Percentiles rank a stretch among this genome's conserved stretches.
Conservation (phyloP, 495 filamentous ascomycete species). For the Neurospora sp. region DNA sequence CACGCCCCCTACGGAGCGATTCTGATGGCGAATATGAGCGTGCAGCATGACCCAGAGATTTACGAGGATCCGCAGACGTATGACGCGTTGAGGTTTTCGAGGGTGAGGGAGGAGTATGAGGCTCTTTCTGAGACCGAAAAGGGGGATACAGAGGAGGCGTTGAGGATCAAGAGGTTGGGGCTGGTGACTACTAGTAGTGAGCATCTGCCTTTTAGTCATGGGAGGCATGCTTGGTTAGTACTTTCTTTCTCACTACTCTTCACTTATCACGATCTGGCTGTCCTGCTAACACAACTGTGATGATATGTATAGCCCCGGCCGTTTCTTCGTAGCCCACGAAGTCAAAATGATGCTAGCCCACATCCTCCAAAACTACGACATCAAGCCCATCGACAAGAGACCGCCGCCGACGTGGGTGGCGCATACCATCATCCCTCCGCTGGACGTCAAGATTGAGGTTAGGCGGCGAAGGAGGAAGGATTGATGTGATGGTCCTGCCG, state of each 20-base stretch:
- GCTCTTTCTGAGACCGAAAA: constrained; percentile 11
- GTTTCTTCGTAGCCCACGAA: constrained; percentile 35
- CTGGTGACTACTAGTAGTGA: constrained; percentile 28
- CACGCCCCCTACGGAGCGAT: constrained; percentile 21
- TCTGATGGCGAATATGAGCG: constrained; percentile 21
- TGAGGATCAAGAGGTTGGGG: constrained; percentile 18
- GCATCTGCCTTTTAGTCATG: constrained; percentile 27
- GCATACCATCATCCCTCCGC: constrained; percentile 18
- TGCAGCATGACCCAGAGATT: constrained; percentile 23
- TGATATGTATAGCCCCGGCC: constrained; percentile 21
- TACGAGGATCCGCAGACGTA: constrained; percentile 23
- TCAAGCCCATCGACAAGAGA: constrained; percentile 17
- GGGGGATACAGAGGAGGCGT: constrained; percentile 13
- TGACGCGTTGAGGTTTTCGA: constrained; percentile 23
- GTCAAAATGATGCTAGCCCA: constrained; percentile 33
- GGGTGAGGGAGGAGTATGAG: constrained; percentile 21
- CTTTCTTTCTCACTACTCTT: too few species aligned
- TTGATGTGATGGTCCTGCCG: neutral
- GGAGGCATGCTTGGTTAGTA: constrained; percentile 28
- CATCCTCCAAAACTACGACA: constrained; percentile 32
- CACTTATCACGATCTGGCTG: too few species aligned
- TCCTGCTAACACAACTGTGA: too few species aligned
- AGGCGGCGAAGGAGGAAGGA: constrained; percentile 12
- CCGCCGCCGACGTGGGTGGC: constrained; percentile 23
- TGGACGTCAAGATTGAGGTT: constrained; percentile 18